Conservation (phyloP, 495 filamentous ascomycete genomes). For the Penicillium bialowiezense region DNA sequence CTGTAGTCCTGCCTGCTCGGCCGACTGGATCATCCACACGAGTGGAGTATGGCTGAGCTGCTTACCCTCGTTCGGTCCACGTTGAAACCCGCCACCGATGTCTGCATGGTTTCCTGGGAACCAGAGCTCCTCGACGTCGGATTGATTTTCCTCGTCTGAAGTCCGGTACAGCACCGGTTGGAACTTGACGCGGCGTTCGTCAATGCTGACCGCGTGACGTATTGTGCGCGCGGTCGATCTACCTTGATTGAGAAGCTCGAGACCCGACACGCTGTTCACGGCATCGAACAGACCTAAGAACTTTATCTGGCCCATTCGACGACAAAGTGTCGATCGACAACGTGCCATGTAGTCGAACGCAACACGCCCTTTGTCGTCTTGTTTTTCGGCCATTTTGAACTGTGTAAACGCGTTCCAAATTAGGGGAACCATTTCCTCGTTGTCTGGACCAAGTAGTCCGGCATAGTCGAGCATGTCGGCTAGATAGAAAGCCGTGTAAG, state of each 20-base stretch:
- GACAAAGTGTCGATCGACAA: too few species aligned
- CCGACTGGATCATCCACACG: slow-evolving; percentile 73
- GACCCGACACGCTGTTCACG: slow-evolving; percentile 70
- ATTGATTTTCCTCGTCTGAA: background rate
- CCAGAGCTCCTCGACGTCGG: slow-evolving; percentile 38
- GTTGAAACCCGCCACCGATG: slow-evolving; percentile 36
- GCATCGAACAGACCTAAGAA: slow-evolving; percentile 31
- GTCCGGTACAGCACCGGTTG: slow-evolving; percentile 21
- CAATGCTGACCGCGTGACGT: slow-evolving; percentile 44
- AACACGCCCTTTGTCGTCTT: slow-evolving; percentile 55
- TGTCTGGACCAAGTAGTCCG: slow-evolving; percentile 69
- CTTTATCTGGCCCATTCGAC: slow-evolving; percentile 66
- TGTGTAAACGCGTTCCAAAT: slow-evolving; percentile 76
- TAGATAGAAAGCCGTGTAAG: slow-evolving; percentile 77
- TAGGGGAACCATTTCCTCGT: slow-evolving; percentile 78
- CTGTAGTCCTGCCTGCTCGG: slow-evolving; percentile 59
- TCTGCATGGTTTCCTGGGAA: slow-evolving; percentile 43
- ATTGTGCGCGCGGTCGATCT: slow-evolving; percentile 29
- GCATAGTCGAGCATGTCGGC: slow-evolving; percentile 82
- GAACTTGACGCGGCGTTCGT: slow-evolving; percentile 48
- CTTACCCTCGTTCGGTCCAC: slow-evolving; percentile 38
- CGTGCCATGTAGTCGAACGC: too few species aligned
- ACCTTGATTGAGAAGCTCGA: slow-evolving; percentile 54
- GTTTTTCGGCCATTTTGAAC: slow-evolving; percentile 62
- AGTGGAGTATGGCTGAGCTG: slow-evolving; percentile 64